Conservation (phyloP, 305 asterid genomes). For the Fraxinus latifolia region DNA sequence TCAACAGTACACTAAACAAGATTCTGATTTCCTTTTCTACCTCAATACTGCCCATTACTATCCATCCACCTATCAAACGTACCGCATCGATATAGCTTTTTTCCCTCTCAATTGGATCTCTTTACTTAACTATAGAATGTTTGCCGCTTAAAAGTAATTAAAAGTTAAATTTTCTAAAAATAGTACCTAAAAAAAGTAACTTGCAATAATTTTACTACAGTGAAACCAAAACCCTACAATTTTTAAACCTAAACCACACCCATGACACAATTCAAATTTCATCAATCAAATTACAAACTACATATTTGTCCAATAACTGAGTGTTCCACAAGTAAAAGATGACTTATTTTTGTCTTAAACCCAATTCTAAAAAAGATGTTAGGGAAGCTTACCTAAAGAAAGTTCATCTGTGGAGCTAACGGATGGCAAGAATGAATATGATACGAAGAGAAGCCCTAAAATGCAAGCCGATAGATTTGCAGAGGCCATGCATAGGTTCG, state of each 20-base stretch:
- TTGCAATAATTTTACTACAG: constrained; percentile 1
- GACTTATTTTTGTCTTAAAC: constrained; percentile 6
- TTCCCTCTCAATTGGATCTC: constrained; percentile 4
- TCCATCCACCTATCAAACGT: not conserved
- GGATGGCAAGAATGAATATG: constrained; percentile 18
- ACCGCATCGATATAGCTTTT: not conserved
- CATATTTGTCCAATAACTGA: not conserved
- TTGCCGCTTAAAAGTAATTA: not conserved
- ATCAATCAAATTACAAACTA: not conserved
- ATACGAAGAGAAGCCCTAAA: constrained; percentile 25
- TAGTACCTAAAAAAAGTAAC: not conserved
- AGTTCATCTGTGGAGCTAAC: constrained; percentile 28
- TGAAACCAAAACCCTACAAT: constrained; percentile 9
- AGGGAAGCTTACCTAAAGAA: constrained; percentile 37
- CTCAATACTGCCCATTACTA: not conserved
- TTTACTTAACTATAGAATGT: not conserved
- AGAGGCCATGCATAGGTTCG: constrained; percentile 28
- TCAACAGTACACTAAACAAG: not conserved
- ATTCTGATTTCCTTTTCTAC: not conserved
- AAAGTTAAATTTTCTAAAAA: not conserved
- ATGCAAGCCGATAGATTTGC: constrained; percentile 23
- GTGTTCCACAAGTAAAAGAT: not conserved
- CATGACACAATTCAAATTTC: constrained; percentile 4
- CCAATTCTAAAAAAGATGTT: not conserved
- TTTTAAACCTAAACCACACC: not conserved